Evolutionary conservation across 148 eudicot genomes (phyloP).

Genomic region (Diospyros lotus): DNA sequence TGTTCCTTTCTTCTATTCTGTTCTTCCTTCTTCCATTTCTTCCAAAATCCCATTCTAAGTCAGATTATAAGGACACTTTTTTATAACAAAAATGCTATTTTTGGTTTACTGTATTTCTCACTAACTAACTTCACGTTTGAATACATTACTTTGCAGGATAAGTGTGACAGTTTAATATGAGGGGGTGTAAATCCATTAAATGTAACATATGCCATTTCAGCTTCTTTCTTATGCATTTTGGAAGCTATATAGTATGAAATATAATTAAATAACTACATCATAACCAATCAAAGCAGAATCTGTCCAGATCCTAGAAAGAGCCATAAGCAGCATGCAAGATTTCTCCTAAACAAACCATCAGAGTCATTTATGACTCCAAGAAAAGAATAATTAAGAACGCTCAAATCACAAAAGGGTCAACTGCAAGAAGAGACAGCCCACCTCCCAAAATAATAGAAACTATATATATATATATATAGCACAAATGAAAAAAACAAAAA

Average conservation of each 20-base stretch:
- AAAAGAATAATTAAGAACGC: background rate
- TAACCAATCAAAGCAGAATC: background rate
- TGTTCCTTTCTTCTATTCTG: too few relatives aligned
- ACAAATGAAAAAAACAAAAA: too few relatives aligned
- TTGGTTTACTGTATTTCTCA: too few relatives aligned
- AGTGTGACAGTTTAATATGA: background rate
- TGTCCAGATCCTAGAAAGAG: background rate
- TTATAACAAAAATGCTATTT: too few relatives aligned
- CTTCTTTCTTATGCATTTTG: background rate
- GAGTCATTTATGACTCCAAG: constrained; percentile 5
- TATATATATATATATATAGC: too few relatives aligned
- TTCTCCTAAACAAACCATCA: background rate
- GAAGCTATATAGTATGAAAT: too few relatives aligned
- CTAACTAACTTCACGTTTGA: background rate
- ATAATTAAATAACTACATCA: too few relatives aligned
- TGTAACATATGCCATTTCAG: background rate
- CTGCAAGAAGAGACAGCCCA: constrained; percentile 4
- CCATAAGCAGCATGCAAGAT: background rate
- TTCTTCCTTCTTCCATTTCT: too few relatives aligned
- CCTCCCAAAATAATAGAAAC: background rate
- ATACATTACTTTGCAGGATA: background rate
- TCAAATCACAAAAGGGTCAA: background rate
- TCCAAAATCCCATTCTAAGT: too few relatives aligned
- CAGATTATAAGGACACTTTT: too few relatives aligned
- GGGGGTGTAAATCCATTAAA: too few relatives aligned